A percentile compares a stretch with the other conserved stretches of the same genome.
Evolutionary conservation across 1,284 basidiomycete species (phyloP).

Genomic region (Irpex sp.): DNA sequence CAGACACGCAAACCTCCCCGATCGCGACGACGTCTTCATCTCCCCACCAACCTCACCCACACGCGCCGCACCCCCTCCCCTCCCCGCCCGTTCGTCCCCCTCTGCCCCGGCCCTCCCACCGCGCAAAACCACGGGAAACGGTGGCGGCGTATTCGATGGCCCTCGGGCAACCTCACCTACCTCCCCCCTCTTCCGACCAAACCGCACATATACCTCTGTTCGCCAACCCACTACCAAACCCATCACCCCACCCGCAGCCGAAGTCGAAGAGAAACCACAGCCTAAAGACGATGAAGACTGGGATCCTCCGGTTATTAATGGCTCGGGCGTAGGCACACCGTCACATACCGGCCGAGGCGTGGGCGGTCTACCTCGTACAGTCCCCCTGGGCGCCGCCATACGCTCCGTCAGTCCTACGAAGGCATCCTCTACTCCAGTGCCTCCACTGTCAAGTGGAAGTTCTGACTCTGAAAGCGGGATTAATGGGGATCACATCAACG

Average conservation of each 20-base stretch:
- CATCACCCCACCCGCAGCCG: not conserved
- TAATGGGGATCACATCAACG: not conserved
- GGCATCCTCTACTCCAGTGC: not conserved
- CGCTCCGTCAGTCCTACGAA: slow-evolving; percentile 11
- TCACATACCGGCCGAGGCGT: slow-evolving; percentile 35
- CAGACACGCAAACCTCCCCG: slow-evolving; percentile 68
- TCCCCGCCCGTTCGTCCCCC: not conserved
- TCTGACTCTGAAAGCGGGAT: not conserved
- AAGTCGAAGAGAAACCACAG: not conserved
- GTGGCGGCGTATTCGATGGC: slow-evolving; percentile 15
- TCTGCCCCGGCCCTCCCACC: slow-evolving; percentile 22
- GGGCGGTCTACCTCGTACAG: slow-evolving; percentile 34
- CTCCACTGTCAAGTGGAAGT: not conserved
- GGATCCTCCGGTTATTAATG: slow-evolving; percentile 11
- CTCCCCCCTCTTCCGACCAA: slow-evolving; percentile 28
- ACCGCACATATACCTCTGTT: slow-evolving; percentile 28
- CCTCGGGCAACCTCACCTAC: slow-evolving; percentile 15
- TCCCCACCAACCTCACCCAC: slow-evolving; percentile 20
- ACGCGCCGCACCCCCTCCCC: slow-evolving; percentile 19
- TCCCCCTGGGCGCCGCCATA: slow-evolving; percentile 30
- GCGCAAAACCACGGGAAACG: slow-evolving; percentile 27
- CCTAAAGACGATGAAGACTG: slow-evolving; percentile 8
- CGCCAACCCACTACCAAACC: slow-evolving; percentile 7
- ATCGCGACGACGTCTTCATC: slow-evolving; percentile 32
- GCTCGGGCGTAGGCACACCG: slow-evolving; percentile 19